phyloP scores from a whole-genome alignment of 257 asterid species.

The Solanum gandarillasii region DNA sequence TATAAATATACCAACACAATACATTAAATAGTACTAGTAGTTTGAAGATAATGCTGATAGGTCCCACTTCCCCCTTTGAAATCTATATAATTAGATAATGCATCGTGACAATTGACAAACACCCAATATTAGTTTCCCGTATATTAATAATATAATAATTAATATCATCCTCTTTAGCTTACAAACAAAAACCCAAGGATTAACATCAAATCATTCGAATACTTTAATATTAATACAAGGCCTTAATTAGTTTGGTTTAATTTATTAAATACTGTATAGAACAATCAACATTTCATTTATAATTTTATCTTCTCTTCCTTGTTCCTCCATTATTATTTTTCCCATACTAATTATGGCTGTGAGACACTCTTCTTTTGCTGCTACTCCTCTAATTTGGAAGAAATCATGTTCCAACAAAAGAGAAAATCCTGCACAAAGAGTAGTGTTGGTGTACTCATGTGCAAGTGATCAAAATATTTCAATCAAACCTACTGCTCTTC shows the following conservation, averaged over 20 bases:
- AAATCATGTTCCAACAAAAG: neutral
- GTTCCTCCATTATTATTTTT: neutral
- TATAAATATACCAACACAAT: neutral
- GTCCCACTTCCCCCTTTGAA: constrained; percentile 31
- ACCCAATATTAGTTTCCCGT: neutral
- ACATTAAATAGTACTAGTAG: constrained; percentile 13
- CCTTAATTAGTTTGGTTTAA: neutral
- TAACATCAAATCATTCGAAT: neutral
- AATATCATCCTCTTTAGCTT: neutral
- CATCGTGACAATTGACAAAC: constrained; percentile 43
- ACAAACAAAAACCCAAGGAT: neutral
- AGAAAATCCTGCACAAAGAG: neutral
- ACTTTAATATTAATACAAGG: neutral
- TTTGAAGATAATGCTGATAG: constrained; percentile 44
- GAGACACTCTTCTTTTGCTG: neutral
- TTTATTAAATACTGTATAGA: neutral
- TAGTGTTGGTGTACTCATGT: neutral
- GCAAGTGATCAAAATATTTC: neutral
- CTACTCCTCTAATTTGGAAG: neutral
- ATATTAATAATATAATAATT: too few relatives aligned
- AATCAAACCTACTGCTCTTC: constrained; percentile 26
- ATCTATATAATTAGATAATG: constrained; percentile 12
- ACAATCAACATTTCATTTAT: neutral
- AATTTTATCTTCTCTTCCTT: neutral
- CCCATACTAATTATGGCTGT: neutral